Evolutionary conservation across 2,329 filamentous ascomycete species (phyloP), one percentile per base, ranked within the genome.

Genomic region (Colletotrichum orchidophilum): DNA sequence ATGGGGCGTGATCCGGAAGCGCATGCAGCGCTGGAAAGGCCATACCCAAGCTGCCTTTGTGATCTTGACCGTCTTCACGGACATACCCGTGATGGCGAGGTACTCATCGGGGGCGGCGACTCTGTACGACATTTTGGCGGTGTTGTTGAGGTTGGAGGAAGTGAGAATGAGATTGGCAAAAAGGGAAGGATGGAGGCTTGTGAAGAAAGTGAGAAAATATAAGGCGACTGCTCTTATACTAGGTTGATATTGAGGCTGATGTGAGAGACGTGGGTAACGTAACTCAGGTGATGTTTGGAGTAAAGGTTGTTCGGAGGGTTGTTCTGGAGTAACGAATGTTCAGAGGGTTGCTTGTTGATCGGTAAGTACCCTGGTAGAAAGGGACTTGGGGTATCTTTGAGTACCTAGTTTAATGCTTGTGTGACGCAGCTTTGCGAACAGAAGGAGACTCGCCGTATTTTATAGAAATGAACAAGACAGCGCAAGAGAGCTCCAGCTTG

Each of bases 51-150:
- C 87, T 74, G 94, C 92, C 83, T 97, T 97, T 78, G 89, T 90
- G 80, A 97, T 95, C 75, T 89, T 89, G 76, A 97, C 90, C 77
- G 88, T 91, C 53, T 91, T 86, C 76, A 97, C 87, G 74, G 92
- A 90, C 82, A 91, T 91, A 83, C 94, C 94, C 76, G 94, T 96
- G 76, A 96, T 89, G 86, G 94, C 94, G 82, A 97, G 92, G 87
- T 96, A 97, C 83, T 94, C 90, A 83, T 95, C 93, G 31, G 93
- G 91, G 66, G 90, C 89, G 24, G 93, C 92, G 74, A 94, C 88
- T 80, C 87, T 88, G 83, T 92, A 94, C 75, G 87, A 87, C 85
- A 88, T 88, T 61, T 72, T 83, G 81, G 74, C 74, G 76, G 79
- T 77, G 74, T 76, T 76, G 76, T 69, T 64, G 75, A 72, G 58